Evolutionary conservation across 1,284 basidiomycete species (phyloP).

Genomic region (Apiotrichum siamense): DNA sequence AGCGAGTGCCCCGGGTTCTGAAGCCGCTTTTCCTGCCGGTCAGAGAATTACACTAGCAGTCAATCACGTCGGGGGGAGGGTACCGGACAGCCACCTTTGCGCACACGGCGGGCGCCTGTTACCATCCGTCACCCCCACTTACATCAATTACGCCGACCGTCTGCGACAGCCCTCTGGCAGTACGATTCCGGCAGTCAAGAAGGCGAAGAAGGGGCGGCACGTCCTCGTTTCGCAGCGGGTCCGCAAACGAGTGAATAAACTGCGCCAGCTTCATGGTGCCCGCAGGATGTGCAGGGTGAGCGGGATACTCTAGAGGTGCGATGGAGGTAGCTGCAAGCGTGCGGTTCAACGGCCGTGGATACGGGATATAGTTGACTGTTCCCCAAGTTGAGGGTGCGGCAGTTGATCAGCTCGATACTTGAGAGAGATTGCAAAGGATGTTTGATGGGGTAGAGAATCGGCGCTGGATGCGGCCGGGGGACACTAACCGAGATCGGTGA

Average conservation of each 20-base stretch:
- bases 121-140: constrained; percentile 7
- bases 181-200: constrained; percentile 31
- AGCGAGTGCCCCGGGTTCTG: constrained; percentile 34
- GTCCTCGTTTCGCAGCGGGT: constrained; percentile 32
- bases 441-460: too few species aligned
- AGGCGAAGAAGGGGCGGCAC: constrained; percentile 25
- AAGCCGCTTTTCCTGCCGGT: constrained; percentile 28
- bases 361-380: too few species aligned
- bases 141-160: constrained; percentile 39
- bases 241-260: constrained; percentile 34
- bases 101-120: too few species aligned
- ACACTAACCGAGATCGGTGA: too few species aligned
- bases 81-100: too few species aligned
- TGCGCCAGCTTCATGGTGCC: constrained; percentile 38
- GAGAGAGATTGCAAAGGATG: too few species aligned
- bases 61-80: neutral
- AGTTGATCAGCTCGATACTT: too few species aligned
- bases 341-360: too few species aligned
- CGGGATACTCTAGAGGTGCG: too few species aligned
- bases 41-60: neutral
- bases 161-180: constrained; percentile 33
- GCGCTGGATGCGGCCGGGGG: too few species aligned
- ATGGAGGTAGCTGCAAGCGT: too few species aligned
- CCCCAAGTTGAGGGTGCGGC: too few species aligned
- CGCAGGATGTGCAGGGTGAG: neutral